Base-by-base conservation (phyloP, 345 rosid genomes). In the Camelina sativa region DNA sequence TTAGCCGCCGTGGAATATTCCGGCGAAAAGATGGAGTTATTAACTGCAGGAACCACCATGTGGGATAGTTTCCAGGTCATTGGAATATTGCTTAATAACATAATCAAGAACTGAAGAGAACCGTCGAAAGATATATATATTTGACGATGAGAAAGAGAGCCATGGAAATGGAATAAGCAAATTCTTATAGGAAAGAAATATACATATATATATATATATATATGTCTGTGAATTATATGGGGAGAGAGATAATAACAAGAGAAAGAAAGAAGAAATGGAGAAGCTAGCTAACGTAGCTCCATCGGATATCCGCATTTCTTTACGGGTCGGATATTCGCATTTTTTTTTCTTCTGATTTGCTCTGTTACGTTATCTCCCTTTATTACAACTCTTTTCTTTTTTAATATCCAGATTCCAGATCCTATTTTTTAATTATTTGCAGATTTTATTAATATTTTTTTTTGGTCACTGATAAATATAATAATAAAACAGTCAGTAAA, bases 21-120 rank as follows among this genome's bases (percentile, higher is more conserved):
- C 46, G 71, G 66, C 22, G 67, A 41, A 6, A 81, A 11, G 3
- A 73, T 50, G 30, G 82, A 67, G 0, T 78, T 66, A 77, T 80
- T 79, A 40, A 84, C 86, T 20, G 30, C 30, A 28, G 85, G 71
- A 62, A 86, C 62, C 40, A 86, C 68, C 52, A 90, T 69, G 30
- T 86, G 91, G 9, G 90, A 61, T 16, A 61, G 50, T 61, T 20
- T 61, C 65, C 34, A 61, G 34, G 48, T 61, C 65, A 61, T 19
- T 12, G 48, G 81, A 62, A 17, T 17, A 17, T 88, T 90, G 80
- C 80, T 77, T 46, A 83, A 43, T 84, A 86, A 73, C 74, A 71
- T 63, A 37, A 76, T 47, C 22, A 2, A 44, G 17, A 62, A 22
- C 9, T 9, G 54, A 4, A 53, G 2, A 34, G 8, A 22, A 22